These are phyloP conservation scores for Wallemia ichthyophaga DNA, from an alignment of 1,284 basidiomycete genomes.

Conservation along the genomic window DNA sequence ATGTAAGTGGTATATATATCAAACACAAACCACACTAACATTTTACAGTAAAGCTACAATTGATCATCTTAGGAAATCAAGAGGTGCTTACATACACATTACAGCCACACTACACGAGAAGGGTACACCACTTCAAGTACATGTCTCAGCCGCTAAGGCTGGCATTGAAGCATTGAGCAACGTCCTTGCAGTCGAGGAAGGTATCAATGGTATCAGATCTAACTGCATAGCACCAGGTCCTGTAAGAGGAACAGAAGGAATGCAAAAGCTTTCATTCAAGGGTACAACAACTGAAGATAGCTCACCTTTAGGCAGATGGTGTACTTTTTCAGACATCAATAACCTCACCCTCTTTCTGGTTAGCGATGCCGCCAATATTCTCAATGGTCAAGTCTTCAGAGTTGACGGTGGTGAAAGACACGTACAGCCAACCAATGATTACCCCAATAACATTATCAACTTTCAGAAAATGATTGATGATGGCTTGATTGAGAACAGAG, in stretches of 20 bases:
- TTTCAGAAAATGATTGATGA: neutral
- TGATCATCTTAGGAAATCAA: slow-evolving; percentile 31
- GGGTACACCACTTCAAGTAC: slow-evolving; percentile 68
- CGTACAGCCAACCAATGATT: neutral
- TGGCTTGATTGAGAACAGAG: neutral
- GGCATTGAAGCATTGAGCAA: slow-evolving; percentile 62
- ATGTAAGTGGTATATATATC: slow-evolving; percentile 15
- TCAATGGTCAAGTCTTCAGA: neutral
- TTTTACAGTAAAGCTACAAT: slow-evolving; percentile 38
- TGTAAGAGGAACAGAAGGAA: slow-evolving; percentile 58
- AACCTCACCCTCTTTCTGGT: neutral
- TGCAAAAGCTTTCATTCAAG: slow-evolving; percentile 32
- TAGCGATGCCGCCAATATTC: neutral
- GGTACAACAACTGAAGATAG: slow-evolving; percentile 5
- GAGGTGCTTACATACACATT: slow-evolving; percentile 68
- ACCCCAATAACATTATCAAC: neutral
- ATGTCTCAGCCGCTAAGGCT: slow-evolving; percentile 83
- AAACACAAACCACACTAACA: neutral
- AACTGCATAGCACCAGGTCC: slow-evolving; percentile 58
- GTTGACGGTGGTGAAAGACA: neutral
- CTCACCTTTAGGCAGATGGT: neutral
- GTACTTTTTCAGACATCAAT: neutral
- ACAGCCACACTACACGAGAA: slow-evolving; percentile 68
- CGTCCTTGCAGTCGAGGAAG: slow-evolving; percentile 72
- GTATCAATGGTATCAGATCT: slow-evolving; percentile 69